These are phyloP conservation scores for Protomyces arabidopsidicola DNA, from an alignment of 1,139 yeast genomes.

Conservation along the genomic window DNA sequence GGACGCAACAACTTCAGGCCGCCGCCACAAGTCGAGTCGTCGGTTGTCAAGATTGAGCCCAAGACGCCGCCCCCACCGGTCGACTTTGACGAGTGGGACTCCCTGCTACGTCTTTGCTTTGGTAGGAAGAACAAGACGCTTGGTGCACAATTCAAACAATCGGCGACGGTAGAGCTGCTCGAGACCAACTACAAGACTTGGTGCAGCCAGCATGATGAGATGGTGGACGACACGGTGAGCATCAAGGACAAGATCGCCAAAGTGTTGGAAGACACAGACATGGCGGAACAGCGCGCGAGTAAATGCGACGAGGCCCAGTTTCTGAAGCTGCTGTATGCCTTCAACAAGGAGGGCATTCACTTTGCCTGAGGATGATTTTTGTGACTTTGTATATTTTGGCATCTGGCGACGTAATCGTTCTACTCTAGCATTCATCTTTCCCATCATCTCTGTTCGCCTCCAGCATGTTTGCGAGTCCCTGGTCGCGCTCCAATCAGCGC, in stretches of 20 bases:
- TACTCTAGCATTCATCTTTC: neutral
- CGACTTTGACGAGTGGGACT: constrained; percentile 96
- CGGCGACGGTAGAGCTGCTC: constrained; percentile 73
- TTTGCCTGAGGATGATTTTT: constrained; percentile 56
- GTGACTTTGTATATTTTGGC: neutral
- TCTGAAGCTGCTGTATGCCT: constrained; percentile 76
- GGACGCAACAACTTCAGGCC: constrained; percentile 96
- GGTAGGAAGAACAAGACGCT: constrained; percentile 87
- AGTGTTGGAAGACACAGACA: constrained; percentile 65
- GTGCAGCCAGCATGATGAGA: constrained; percentile 46
- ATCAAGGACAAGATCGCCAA: constrained; percentile 50
- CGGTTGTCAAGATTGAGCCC: constrained; percentile 89
- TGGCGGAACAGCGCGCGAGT: constrained; percentile 82
- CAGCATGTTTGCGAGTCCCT: constrained; percentile 1
- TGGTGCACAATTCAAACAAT: constrained; percentile 85
- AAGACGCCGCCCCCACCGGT: constrained; percentile 88
- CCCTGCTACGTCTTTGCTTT: constrained; percentile 80
- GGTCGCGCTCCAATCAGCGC: constrained; percentile 38
- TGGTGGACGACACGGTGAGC: constrained; percentile 54
- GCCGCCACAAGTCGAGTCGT: constrained; percentile 97
- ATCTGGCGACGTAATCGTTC: neutral
- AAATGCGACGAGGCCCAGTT: constrained; percentile 95
- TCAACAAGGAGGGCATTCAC: constrained; percentile 95
- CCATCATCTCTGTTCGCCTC: neutral
- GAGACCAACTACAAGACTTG: constrained; percentile 84